Conservation (phyloP, 2,329 filamentous ascomycete species). For the Talaromyces sp. region DNA sequence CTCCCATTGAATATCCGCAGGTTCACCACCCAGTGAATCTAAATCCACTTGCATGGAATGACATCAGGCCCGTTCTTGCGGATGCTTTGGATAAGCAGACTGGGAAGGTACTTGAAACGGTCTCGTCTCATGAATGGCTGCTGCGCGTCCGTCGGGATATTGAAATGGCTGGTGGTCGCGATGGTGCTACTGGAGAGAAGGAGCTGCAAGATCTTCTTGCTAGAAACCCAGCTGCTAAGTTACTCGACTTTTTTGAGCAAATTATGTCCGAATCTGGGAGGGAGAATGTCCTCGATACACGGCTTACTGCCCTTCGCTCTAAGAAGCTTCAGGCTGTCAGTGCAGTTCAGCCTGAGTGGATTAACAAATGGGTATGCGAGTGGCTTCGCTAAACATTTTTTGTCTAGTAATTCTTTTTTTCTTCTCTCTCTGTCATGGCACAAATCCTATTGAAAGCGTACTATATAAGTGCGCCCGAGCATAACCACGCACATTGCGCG, state of each 20-base stretch:
- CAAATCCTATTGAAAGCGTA: too few relatives aligned
- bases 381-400: not conserved
- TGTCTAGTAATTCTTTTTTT: too few relatives aligned
- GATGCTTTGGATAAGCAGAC: too few relatives aligned
- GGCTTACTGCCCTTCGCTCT: not conserved
- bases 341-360: not conserved
- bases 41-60: too few relatives aligned
- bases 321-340: not conserved
- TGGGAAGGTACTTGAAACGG: not conserved
- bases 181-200: not conserved
- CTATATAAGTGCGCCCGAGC: too few relatives aligned
- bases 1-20: slow-evolving; percentile 31
- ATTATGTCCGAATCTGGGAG: not conserved
- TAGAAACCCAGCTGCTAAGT: not conserved
- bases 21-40: too few relatives aligned
- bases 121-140: not conserved
- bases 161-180: not conserved
- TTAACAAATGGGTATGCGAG: slow-evolving; percentile 1
- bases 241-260: not conserved
- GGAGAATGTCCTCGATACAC: not conserved
- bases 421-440: too few relatives aligned
- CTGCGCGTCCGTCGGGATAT: not conserved
- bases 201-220: not conserved
- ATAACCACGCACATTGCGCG: too few relatives aligned
- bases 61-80: too few relatives aligned